Conservation (phyloP, 805 yeast species). For the Candida berthetii region DNA sequence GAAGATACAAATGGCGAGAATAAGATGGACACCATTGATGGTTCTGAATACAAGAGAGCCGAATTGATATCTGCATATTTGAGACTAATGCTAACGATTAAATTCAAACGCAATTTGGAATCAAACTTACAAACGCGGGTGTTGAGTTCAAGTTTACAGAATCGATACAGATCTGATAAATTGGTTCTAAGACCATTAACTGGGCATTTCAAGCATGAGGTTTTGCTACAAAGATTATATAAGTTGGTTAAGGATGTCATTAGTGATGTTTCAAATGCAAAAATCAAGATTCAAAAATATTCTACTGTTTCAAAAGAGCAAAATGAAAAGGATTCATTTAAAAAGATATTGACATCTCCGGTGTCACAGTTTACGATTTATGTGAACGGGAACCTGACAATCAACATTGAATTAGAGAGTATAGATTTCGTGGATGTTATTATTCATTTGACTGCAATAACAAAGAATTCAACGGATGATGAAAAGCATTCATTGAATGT, state of each 20-base stretch:
- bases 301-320: conserved; percentile 9
- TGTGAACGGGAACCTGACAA: conserved; percentile 4
- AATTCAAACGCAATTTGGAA: conserved; percentile 31
- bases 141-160: conserved; percentile 4
- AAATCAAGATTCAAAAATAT: conserved; percentile 11
- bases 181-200: conserved; percentile 49
- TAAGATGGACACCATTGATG: conserved; percentile 10
- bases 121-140: conserved; percentile 16
- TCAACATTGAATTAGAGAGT: conserved; percentile 10
- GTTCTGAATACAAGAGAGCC: conserved; percentile 32
- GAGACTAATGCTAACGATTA: conserved; percentile 27
- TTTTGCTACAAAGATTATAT: conserved; percentile 23
- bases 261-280: conserved; percentile 1
- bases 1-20: conserved; percentile 29
- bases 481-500: conserved; percentile 37
- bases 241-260: conserved; percentile 9
- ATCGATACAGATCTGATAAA: conserved; percentile 31
- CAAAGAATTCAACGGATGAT: conserved; percentile 11
- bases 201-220: conserved; percentile 53
- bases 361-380: conserved; percentile 26
- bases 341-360: conserved; percentile 13
- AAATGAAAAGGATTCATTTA: conserved; percentile 10
- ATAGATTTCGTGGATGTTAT: conserved; percentile 16
- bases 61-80: conserved; percentile 24
- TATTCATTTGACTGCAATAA: conserved; percentile 9